phyloP scores from a whole-genome alignment of 495 filamentous ascomycete species.

The Aeminium ludgeri region DNA sequence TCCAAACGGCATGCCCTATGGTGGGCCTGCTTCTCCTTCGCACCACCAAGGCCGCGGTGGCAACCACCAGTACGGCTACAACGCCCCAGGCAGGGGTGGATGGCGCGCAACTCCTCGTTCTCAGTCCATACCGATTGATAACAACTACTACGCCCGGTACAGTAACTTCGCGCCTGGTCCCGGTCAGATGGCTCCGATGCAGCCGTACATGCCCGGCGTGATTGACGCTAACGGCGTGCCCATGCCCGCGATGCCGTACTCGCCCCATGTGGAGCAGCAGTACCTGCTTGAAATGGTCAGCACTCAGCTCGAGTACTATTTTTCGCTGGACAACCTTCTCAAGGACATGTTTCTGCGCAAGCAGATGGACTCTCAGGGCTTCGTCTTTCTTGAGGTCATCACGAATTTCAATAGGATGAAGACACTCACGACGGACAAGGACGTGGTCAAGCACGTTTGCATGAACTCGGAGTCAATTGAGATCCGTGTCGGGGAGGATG shows the following conservation, averaged over 20 bases:
- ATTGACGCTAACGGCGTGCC: conserved; percentile 27
- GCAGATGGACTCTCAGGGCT: conserved; percentile 90
- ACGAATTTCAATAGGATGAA: conserved; percentile 73
- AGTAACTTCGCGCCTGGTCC: conserved; percentile 14
- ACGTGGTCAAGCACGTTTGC: conserved; percentile 58
- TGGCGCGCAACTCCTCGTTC: conserved; percentile 17
- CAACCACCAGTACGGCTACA: conserved; percentile 6
- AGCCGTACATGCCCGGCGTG: conserved; percentile 16
- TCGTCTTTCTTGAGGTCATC: conserved; percentile 61
- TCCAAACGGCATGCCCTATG: conserved; percentile 7
- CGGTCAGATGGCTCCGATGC: conserved; percentile 14
- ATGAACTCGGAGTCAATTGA: conserved; percentile 54
- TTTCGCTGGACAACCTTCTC: conserved; percentile 89
- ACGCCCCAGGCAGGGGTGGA: conserved; percentile 2
- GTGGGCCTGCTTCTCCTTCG: conserved; percentile 16
- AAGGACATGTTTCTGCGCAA: conserved; percentile 80
- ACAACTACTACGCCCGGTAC: conserved; percentile 17
- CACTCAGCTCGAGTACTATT: conserved; percentile 57
- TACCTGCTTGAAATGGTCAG: conserved; percentile 3
- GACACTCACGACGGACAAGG: conserved; percentile 51
- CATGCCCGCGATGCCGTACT: conserved; percentile 47
- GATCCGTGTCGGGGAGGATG: conserved; percentile 50
- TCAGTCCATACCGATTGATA: conserved; percentile 22
- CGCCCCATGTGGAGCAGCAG: conserved; percentile 4
- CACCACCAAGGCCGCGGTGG: conserved; percentile 4